These are phyloP conservation scores for Earliella scabrosa DNA, from an alignment of 1,284 basidiomycete species.

Conservation along the genomic window DNA sequence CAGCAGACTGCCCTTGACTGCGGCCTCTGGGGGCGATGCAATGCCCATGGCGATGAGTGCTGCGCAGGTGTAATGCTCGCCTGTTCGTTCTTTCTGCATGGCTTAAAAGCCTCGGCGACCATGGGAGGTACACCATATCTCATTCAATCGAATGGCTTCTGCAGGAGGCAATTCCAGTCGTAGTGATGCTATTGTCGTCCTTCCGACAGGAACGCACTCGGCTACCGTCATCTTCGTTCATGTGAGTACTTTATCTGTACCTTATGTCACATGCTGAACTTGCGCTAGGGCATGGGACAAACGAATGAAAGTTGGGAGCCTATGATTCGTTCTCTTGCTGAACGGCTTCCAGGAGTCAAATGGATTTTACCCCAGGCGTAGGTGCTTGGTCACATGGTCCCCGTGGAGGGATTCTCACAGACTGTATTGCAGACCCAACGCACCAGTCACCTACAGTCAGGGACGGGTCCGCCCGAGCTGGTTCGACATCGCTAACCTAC, in stretches of 20 bases:
- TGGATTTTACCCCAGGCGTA: constrained; percentile 52
- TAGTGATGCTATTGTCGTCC: constrained; percentile 11
- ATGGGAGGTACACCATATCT: constrained; percentile 4
- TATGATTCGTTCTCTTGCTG: constrained; percentile 37
- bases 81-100: not conserved
- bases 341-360: constrained; percentile 42
- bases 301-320: constrained; percentile 39
- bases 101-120: constrained; percentile 6
- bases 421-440: constrained; percentile 19
- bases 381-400: constrained; percentile 13
- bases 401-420: not conserved
- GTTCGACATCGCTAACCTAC: constrained; percentile 48
- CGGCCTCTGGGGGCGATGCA: constrained; percentile 28
- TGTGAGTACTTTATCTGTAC: constrained; percentile 30
- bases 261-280: not conserved
- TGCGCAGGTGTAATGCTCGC: constrained; percentile 19
- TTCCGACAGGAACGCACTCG: constrained; percentile 23
- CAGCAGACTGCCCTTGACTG: constrained; percentile 14
- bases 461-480: constrained; percentile 44
- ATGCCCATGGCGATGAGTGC: constrained; percentile 25
- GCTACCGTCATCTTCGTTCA: constrained; percentile 44
- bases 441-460: constrained; percentile 38
- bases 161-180: not conserved
- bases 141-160: constrained; percentile 16
- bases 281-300: constrained; percentile 45